phyloP scores from a whole-genome alignment of 1,284 basidiomycete genomes.

The Rhodofomes roseus region DNA sequence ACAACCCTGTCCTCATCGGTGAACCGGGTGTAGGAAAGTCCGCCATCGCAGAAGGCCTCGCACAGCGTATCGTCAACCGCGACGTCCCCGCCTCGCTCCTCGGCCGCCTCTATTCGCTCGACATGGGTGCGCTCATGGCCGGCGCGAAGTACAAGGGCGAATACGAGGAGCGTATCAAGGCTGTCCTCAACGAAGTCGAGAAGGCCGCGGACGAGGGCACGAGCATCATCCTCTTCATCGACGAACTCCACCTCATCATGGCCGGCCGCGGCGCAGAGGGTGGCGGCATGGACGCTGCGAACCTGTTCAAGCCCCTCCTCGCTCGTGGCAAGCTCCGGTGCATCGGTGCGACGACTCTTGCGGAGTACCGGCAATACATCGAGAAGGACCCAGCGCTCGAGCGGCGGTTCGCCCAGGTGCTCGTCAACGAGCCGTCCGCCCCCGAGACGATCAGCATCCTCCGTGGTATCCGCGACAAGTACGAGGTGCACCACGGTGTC shows the following conservation, averaged over 20 bases:
- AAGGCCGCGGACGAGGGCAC: slow-evolving; percentile 83
- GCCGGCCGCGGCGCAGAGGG: slow-evolving; percentile 74
- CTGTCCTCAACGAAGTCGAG: slow-evolving; percentile 91
- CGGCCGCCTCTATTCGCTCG: slow-evolving; percentile 81
- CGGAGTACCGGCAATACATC: slow-evolving; percentile 94
- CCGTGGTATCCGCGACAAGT: slow-evolving; percentile 85
- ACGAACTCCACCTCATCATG: slow-evolving; percentile 93
- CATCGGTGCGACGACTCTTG: slow-evolving; percentile 93
- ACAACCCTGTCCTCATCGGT: slow-evolving; percentile 91
- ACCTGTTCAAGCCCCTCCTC: slow-evolving; percentile 86
- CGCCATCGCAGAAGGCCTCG: slow-evolving; percentile 92
- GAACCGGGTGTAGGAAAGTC: slow-evolving; percentile 95
- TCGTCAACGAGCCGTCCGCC: slow-evolving; percentile 91
- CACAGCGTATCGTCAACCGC: slow-evolving; percentile 93
- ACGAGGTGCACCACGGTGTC: slow-evolving; percentile 86
- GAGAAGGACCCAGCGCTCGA: slow-evolving; percentile 95
- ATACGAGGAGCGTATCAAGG: slow-evolving; percentile 96
- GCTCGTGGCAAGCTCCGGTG: slow-evolving; percentile 88
- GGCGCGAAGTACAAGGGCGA: slow-evolving; percentile 97
- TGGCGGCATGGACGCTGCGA: slow-evolving; percentile 83
- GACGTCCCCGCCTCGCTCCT: slow-evolving; percentile 91
- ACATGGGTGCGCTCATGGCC: slow-evolving; percentile 95
- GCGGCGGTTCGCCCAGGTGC: slow-evolving; percentile 91
- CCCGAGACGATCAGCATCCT: slow-evolving; percentile 92
- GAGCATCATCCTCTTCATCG: slow-evolving; percentile 92